Base-by-base conservation (phyloP, 441 rosid genomes). In the Gossypium gossypioides region DNA sequence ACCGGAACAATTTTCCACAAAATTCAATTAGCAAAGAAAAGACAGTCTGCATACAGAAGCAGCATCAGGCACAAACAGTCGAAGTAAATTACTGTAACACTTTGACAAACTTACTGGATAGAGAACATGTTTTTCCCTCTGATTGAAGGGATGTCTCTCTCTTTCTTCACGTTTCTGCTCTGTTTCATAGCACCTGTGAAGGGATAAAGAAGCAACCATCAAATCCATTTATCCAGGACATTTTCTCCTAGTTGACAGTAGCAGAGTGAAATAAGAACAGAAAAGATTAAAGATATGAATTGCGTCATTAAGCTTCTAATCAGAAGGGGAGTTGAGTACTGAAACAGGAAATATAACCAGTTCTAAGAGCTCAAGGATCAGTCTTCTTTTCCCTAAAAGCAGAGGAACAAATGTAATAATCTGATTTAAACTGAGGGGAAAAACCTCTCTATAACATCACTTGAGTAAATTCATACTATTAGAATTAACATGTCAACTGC, bases 141-240 rank as follows among this genome's bases (percentile, higher is more conserved):
- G 92, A 77, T 93, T 81, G 75, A 84, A 69, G 55, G 99, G 97
- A 84, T 96, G 99, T 50, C 88, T 88, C 74, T 96, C 99, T 77
- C 97, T 85, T 69, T 96, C 98, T 78, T 96, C 99, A 32, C 89
- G 91, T 68, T 86, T 89, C 82, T 89, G 95, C 79, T 96, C 99
- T 52, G 75, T 78, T 81, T 91, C 97, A 70, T 90, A 86, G 74
- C 99, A 96, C 85, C 99, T 96, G 75, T 76, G 65, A 72, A 62
- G 73, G n/a, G 19, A 68, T 21, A 68, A 51, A 42, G 72, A 44
- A 67, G 67, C 52, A 77, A 72, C 42, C 55, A 74, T 61, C 67
- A 78, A 59, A 80, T 70, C 68, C 44, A 66, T 52, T 55, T 15
- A 15, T 24, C 32, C 48, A 25, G 40, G 46, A 75, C 22, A 16